Evolutionary conservation across 148 eudicot genomes (phyloP), one percentile per base, ranked within the genome.

Genomic region (Arctostaphylos glauca): DNA sequence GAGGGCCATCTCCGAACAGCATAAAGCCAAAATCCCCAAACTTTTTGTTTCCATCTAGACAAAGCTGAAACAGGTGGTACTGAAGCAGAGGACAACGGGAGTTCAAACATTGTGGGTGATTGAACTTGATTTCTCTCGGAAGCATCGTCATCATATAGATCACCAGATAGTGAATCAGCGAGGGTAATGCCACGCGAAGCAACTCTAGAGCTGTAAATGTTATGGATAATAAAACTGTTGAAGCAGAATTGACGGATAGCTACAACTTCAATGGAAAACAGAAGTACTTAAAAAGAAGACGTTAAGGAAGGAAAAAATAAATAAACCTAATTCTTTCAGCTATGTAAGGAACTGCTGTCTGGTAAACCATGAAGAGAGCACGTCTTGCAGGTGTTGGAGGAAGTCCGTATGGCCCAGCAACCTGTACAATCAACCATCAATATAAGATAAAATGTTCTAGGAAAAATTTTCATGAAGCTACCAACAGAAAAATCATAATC

Each of bases 351-450:
- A 94, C 91, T 81, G 99, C 92, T 52, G 97, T 91, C 84, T 96
- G 97, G 90, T 93, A 96, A 78, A 96, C 85, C 83, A 96, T 88
- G 77, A 93, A 96, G 72, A 96, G 91, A 74, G 93, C 91, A 85
- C 98, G 99, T 78, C 99, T 93, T 52, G 99, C 99, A 48, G 99
- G 97, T 77, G 98, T 96, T 75, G 99, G 98, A 82, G 98, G 89
- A 86, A 96, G 98, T 67, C 94, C 94, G 86, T 93, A 88, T 53
- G 94, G 84, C 85, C 99, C 99, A 82, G 99, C 90, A 88, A 93
- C 96, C 99, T 96, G 88, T 80, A 89, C 83, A 64, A 82, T 74
- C 54, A 73, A 73, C 12, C 78, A 38, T 2, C 78, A 76, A 76
- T 14, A 23, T 49, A 53, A 50, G 18, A 50, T 3, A 15, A 75